phyloP scores from a whole-genome alignment of 208 protist genomes.

The Vickermania ingenoplastis region DNA sequence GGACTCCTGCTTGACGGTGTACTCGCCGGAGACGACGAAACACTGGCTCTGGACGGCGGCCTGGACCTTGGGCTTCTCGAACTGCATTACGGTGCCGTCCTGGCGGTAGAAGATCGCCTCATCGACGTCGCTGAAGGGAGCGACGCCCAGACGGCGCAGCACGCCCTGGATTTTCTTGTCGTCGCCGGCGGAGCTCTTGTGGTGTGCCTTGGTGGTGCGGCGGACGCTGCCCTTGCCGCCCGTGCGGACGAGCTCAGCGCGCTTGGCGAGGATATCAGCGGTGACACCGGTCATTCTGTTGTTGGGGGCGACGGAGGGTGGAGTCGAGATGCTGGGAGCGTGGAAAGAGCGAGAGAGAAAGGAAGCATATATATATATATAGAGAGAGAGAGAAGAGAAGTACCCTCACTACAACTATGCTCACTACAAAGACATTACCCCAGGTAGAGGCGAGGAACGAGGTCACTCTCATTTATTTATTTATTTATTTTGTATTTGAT shows the following conservation, averaged over 20 bases:
- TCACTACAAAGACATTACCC: no score
- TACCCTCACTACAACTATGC: conserved; percentile 2
- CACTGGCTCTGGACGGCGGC: conserved; percentile 94
- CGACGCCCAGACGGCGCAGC: conserved; percentile 91
- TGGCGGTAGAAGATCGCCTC: conserved; percentile 96
- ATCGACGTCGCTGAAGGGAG: conserved; percentile 94
- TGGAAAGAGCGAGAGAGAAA: conserved; percentile 3
- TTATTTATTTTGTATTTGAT: no score
- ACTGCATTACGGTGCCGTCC: conserved; percentile 94
- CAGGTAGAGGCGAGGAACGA: no score
- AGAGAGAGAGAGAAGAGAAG: conserved; percentile 1
- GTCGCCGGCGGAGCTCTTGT: conserved; percentile 75
- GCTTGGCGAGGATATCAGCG: conserved; percentile 73
- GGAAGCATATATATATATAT: conserved; percentile 1
- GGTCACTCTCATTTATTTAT: no score
- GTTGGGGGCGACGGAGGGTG: conserved; percentile 13
- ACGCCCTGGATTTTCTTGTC: conserved; percentile 93
- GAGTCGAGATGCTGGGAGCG: neutral
- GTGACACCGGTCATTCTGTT: conserved; percentile 74
- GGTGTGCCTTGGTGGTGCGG: conserved; percentile 69
- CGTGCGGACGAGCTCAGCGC: conserved; percentile 89
- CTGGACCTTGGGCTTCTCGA: conserved; percentile 96
- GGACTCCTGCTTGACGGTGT: conserved; percentile 63
- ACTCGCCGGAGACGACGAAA: conserved; percentile 93
- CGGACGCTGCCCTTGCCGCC: conserved; percentile 95